Conservation (phyloP, 345 rosid genomes). For the Reutealis trisperma region DNA sequence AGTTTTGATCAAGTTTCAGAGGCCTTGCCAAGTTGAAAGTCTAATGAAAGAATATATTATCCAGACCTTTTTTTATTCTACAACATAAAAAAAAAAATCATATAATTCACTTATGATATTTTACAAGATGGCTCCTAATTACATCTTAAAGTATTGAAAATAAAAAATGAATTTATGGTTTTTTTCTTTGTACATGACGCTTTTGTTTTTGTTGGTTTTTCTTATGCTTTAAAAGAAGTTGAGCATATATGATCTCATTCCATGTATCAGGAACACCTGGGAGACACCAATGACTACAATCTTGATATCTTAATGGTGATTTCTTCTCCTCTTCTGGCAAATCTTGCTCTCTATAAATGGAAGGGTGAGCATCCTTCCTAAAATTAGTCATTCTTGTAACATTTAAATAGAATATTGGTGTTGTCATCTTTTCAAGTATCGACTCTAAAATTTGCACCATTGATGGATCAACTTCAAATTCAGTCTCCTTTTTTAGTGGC, state of each 20-base stretch:
- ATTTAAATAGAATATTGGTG: conserved; percentile 40
- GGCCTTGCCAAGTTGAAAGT: too few species aligned
- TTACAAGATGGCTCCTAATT: too few species aligned
- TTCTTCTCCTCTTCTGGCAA: conserved; percentile 28
- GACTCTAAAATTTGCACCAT: conserved; percentile 43
- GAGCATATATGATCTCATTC: conserved; percentile 47
- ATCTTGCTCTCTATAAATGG: conserved; percentile 39
- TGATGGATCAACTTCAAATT: conserved; percentile 30
- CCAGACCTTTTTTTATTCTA: too few species aligned
- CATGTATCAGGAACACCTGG: conserved; percentile 61
- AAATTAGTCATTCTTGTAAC: conserved; percentile 44
- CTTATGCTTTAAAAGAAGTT: conserved; percentile 24
- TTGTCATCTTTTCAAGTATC: conserved; percentile 36
- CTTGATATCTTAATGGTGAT: conserved; percentile 33
- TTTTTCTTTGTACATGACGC: conserved; percentile 19
- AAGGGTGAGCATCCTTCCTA: conserved; percentile 50
- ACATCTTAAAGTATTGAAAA: too few species aligned
- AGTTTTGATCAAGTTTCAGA: too few species aligned
- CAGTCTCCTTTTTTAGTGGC: conserved; percentile 29
- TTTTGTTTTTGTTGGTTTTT: conserved; percentile 24
- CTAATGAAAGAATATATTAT: too few species aligned
- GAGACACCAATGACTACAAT: conserved; percentile 63
- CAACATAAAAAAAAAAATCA: too few species aligned
- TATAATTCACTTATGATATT: too few species aligned
- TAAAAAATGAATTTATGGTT: neutral